These are phyloP conservation scores for Suhomyces maxii DNA, from an alignment of 1,139 yeast genomes.

Conservation along the genomic window DNA sequence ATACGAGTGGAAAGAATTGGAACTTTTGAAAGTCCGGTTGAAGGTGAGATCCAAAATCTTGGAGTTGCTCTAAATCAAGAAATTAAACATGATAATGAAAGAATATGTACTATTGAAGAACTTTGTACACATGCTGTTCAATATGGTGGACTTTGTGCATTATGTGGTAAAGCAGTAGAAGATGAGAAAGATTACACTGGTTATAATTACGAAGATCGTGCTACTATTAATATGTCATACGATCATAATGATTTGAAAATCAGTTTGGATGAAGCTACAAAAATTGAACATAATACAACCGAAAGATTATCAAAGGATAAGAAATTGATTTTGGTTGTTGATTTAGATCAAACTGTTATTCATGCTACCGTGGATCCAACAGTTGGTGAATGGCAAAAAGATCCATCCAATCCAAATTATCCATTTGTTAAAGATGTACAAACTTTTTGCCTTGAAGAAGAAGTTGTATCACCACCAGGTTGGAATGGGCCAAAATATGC, in stretches of 20 bases:
- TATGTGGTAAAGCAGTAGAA: conserved; percentile 85
- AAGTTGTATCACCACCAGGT: conserved; percentile 58
- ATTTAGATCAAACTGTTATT: conserved; percentile 94
- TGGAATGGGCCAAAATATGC: conserved; percentile 59
- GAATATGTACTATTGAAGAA: conserved; percentile 62
- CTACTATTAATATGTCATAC: conserved; percentile 87
- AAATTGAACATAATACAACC: conserved; percentile 71
- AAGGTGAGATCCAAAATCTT: conserved; percentile 61
- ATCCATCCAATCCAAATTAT: conserved; percentile 81
- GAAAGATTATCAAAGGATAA: conserved; percentile 58
- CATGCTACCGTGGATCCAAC: conserved; percentile 99
- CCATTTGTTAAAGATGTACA: conserved; percentile 80
- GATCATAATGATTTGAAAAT: conserved; percentile 85
- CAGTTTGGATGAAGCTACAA: conserved; percentile 81
- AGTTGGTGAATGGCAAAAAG: conserved; percentile 93
- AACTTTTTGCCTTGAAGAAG: conserved; percentile 77
- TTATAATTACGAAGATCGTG: conserved; percentile 69
- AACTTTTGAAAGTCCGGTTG: conserved; percentile 79
- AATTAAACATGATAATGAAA: conserved; percentile 50
- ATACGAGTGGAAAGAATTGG: conserved; percentile 62
- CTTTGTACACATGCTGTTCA: conserved; percentile 95
- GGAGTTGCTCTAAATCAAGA: conserved; percentile 59
- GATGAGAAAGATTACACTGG: conserved; percentile 81
- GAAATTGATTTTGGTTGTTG: conserved; percentile 88
- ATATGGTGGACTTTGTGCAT: conserved; percentile 92